phyloP scores from a whole-genome alignment of 768 basidiomycete genomes.

The Hygrophorus russula region DNA sequence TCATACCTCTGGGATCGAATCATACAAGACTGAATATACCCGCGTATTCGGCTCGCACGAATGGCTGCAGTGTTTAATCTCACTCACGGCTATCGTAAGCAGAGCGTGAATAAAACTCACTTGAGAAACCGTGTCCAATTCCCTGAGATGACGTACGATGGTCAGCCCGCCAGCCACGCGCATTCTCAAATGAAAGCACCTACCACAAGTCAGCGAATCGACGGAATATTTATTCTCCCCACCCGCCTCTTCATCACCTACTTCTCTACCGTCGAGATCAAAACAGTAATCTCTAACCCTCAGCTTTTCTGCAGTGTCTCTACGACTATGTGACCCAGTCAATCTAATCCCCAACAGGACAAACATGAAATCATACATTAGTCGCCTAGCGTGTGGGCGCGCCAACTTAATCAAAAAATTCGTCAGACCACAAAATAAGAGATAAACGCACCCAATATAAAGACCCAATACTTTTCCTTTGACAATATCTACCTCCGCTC shows the following conservation, averaged over 20 bases:
- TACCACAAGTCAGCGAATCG: conserved; percentile 41
- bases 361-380: conserved; percentile 8
- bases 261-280: conserved; percentile 51
- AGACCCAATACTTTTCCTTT: conserved; percentile 54
- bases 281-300: conserved; percentile 36
- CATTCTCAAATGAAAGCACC: conserved; percentile 9
- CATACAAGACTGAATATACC: conserved; percentile 51
- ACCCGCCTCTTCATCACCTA: conserved; percentile 20
- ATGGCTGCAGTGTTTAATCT: conserved; percentile 32
- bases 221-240: conserved; percentile 34
- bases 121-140: conserved; percentile 75
- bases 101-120: conserved; percentile 24
- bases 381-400: not conserved
- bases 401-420: not conserved
- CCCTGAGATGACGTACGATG: conserved; percentile 25
- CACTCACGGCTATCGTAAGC: not conserved
- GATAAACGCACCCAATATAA: conserved; percentile 48
- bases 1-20: conserved; percentile 44
- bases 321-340: conserved; percentile 19
- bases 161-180: conserved; percentile 1
- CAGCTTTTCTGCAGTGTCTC: conserved; percentile 30
- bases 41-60: conserved; percentile 52
- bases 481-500: conserved; percentile 28
- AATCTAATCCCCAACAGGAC: conserved; percentile 28
- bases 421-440: conserved; percentile 4